Conservation (phyloP, 164 flowering plant genomes). For the Euptelea pleiosperma region DNA sequence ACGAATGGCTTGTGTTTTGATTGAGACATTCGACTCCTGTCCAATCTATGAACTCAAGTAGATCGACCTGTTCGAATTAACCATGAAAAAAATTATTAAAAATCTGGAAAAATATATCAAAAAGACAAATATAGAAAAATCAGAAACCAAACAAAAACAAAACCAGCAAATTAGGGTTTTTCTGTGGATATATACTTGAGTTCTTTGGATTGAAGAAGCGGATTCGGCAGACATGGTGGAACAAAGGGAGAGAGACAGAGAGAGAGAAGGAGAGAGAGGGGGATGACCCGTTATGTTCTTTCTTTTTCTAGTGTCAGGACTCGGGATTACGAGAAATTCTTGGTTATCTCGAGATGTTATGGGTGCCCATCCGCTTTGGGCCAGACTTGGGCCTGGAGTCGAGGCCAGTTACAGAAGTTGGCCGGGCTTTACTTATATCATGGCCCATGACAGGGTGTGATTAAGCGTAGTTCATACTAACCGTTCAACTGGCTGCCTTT, state of each 20-base stretch:
- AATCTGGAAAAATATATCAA: background rate
- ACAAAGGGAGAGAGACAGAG: background rate
- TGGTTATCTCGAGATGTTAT: no score
- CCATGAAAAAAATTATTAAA: background rate
- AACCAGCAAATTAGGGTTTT: background rate
- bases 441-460: no score
- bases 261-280: background rate
- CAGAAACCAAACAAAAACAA: background rate
- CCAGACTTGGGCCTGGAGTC: no score
- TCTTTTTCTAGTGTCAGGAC: background rate
- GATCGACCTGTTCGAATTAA: constrained; percentile 61
- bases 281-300: background rate
- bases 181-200: constrained; percentile 26
- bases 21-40: constrained; percentile 90
- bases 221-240: constrained; percentile 55
- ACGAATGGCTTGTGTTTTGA: constrained; percentile 56
- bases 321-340: no score
- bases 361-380: no score
- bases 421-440: no score
- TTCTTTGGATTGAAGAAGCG: constrained; percentile 37
- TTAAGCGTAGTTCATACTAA: no score
- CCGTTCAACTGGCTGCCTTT: no score
- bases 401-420: no score
- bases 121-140: background rate
- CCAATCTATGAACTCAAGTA: constrained; percentile 82